phyloP scores from a whole-genome alignment of 139 green algal genomes.

The Trebouxia sp. region DNA sequence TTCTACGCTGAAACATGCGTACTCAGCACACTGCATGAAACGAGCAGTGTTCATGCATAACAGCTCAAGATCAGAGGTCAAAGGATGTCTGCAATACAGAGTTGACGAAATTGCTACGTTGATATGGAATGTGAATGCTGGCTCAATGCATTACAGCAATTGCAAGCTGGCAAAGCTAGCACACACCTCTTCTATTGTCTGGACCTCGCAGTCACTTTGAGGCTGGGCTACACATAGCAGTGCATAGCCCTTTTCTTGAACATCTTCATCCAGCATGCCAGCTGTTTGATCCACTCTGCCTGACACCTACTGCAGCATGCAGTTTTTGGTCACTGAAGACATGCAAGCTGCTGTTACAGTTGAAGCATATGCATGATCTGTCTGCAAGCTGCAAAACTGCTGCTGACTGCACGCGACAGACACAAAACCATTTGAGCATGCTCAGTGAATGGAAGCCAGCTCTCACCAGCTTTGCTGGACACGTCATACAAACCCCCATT shows the following conservation, averaged over 20 bases:
- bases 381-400: background rate
- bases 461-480: conserved; percentile 70
- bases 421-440: background rate
- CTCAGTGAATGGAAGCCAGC: background rate
- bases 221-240: conserved; percentile 82
- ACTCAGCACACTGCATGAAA: background rate
- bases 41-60: background rate
- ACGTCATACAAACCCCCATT: conserved; percentile 86
- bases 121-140: background rate
- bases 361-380: too few relatives aligned
- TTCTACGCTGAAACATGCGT: background rate
- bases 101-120: background rate
- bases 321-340: background rate
- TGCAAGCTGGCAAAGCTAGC: background rate
- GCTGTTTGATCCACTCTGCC: conserved; percentile 80
- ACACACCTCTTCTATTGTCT: conserved; percentile 68
- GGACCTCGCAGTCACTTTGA: conserved; percentile 66
- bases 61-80: background rate
- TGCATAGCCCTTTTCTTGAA: conserved; percentile 80
- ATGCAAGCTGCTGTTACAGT: background rate
- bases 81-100: background rate
- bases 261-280: conserved; percentile 82
- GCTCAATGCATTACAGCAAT: background rate
- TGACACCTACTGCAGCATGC: conserved; percentile 37
- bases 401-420: background rate